phyloP scores from a whole-genome alignment of 495 filamentous ascomycete species.

The Xylaria venustula region DNA sequence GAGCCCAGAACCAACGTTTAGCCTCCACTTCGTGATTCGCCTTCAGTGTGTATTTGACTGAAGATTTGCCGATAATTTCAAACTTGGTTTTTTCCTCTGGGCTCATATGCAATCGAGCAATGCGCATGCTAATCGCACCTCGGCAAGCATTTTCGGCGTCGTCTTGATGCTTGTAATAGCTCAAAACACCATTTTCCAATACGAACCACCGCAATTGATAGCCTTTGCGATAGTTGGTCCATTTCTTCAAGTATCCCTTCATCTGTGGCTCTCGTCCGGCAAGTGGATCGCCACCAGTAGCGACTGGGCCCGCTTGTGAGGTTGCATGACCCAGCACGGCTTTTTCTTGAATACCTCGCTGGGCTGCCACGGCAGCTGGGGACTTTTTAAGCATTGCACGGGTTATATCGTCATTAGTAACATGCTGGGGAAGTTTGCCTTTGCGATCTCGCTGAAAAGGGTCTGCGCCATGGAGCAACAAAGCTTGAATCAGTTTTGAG shows the following conservation, averaged over 20 bases:
- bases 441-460: constrained; percentile 92
- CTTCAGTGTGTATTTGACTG: constrained; percentile 97
- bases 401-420: constrained; percentile 92
- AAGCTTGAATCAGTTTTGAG: constrained; percentile 77
- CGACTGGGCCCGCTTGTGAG: constrained; percentile 55
- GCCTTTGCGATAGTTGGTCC: constrained; percentile 96
- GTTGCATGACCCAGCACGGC: constrained; percentile 80
- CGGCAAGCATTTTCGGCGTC: constrained; percentile 91
- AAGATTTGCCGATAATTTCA: constrained; percentile 95
- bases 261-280: constrained; percentile 89
- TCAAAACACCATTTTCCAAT: constrained; percentile 92
- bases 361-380: constrained; percentile 89
- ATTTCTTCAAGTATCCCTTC: constrained; percentile 98
- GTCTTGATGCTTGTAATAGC: constrained; percentile 99
- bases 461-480: constrained; percentile 94
- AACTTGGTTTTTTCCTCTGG: constrained; percentile 95
- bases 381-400: constrained; percentile 86
- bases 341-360: constrained; percentile 94
- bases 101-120: constrained; percentile 92
- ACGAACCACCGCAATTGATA: constrained; percentile 99
- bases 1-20: constrained; percentile 94
- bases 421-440: constrained; percentile 93
- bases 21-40: constrained; percentile 94
- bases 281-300: constrained; percentile 60
- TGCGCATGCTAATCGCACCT: constrained; percentile 97